Base-by-base conservation (phyloP, 176 grass and related monocot species). In the Juncus inflexus region DNA sequence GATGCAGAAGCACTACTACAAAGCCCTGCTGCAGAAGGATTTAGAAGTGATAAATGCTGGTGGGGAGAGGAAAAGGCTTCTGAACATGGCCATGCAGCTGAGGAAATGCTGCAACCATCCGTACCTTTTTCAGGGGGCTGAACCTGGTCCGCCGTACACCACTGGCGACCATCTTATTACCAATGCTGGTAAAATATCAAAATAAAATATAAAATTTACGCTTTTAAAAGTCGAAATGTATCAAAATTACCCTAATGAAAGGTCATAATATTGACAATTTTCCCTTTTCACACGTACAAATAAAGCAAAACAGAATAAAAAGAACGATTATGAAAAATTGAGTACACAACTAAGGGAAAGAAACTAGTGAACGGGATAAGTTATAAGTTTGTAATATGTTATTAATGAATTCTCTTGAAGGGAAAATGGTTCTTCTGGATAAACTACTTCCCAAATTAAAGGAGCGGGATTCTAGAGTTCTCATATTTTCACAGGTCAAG, bases 41-140 rank as follows among this genome's bases (percentile, higher is more conserved):
- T 68, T 90, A 67, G 87, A 90, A 62, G 83, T 90, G 49, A 64
- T 90, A 74, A 83, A 90, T 80, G 79, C 87, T 52, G 83, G 87
- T 40, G 83, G 83, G 12, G 83, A 90, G 63, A 80, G 83, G 69
- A 86, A 86, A 36, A 76, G 83, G 42, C 83, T 90, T 59, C 79
- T 86, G 35, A 90, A 90, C 63, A 83, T 90, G 49, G 83, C 87
- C 72, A 90, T 90, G 87, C 87, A 86, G 60, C 52, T 90, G 53
- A 76, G 83, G n/a, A 90, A 90, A 50, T 90, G 87, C 60, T 90
- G 87, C 52, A 90, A 90, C 40, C 87, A 90, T 83, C 87, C 87
- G 74, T 90, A 90, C 80, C 74, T 90, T 40, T 90, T 90, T 73
- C 83, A 86, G 76, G 87, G 87, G 74, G 87, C 83, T 13, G 86